phyloP scores from a whole-genome alignment of 2,329 filamentous ascomycete species.

The Paraphoma sp. region DNA sequence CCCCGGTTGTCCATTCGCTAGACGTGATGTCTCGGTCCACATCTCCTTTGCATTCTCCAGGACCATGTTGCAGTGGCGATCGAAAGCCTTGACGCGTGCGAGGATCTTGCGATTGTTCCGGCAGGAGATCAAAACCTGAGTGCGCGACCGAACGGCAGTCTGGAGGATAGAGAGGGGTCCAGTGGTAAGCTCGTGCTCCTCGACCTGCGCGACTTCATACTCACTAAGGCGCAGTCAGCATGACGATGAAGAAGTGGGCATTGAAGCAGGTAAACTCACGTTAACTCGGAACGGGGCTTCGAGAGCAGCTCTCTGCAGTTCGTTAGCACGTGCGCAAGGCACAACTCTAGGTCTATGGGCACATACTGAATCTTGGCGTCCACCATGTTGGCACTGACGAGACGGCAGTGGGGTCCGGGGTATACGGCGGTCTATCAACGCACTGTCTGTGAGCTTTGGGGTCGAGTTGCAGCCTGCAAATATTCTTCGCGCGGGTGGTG shows the following conservation, averaged over 20 bases:
- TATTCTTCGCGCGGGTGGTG: conserved; percentile 17
- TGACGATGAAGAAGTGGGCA: not conserved
- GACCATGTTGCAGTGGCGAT: conserved; percentile 99
- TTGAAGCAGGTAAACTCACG: conserved; percentile 64
- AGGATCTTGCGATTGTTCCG: conserved; percentile 98
- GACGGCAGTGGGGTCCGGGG: conserved; percentile 1
- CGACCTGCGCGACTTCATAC: conserved; percentile 84
- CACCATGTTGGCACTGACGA: conserved; percentile 25
- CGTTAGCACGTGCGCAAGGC: conserved; percentile 26
- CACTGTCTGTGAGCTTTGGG: conserved; percentile 26
- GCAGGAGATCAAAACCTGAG: conserved; percentile 95
- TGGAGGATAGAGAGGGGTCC: conserved; percentile 92
- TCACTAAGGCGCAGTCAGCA: conserved; percentile 63
- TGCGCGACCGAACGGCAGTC: conserved; percentile 92
- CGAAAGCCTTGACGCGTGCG: conserved; percentile 96
- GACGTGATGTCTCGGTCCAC: conserved; percentile 94
- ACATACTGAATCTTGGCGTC: conserved; percentile 55
- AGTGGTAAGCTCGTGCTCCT: conserved; percentile 80
- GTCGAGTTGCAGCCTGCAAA: conserved; percentile 26
- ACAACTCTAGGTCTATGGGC: not conserved
- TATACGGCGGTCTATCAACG: conserved; percentile 1
- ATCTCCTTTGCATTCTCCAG: conserved; percentile 98
- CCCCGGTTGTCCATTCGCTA: conserved; percentile 86
- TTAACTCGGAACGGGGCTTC: conserved; percentile 89
- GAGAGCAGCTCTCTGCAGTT: conserved; percentile 78